phyloP scores from a whole-genome alignment of 176 grass and related monocot genomes.

The Panicum miliaceum region DNA sequence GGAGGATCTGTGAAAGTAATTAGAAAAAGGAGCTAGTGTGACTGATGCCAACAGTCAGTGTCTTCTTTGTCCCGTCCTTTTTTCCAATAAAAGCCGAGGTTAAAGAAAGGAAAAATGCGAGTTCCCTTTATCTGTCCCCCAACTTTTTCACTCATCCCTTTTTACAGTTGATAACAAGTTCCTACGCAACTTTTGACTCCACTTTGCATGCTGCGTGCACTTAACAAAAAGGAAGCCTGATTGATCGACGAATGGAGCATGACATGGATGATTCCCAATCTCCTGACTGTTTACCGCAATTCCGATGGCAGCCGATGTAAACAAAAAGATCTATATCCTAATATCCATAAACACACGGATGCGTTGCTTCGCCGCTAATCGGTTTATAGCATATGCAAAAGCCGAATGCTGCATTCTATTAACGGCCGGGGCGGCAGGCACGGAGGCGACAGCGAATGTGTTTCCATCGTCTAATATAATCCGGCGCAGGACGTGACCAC shows the following conservation, averaged over 20 bases:
- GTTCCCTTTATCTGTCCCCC: conserved; percentile 36
- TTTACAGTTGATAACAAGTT: conserved; percentile 13
- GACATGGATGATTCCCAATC: conserved; percentile 50
- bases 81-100: conserved; percentile 39
- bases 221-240: background rate
- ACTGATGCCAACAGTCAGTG: conserved; percentile 31
- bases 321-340: conserved; percentile 7
- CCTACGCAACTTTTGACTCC: background rate
- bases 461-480: conserved; percentile 29
- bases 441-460: conserved; percentile 51
- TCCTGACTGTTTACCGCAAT: conserved; percentile 45
- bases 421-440: background rate
- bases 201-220: background rate
- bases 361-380: conserved; percentile 24
- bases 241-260: conserved; percentile 26
- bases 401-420: conserved; percentile 7
- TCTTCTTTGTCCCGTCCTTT: conserved; percentile 29
- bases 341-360: conserved; percentile 38
- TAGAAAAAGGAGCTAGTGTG: conserved; percentile 17
- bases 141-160: background rate
- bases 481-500: background rate
- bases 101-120: conserved; percentile 50
- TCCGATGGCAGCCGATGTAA: background rate
- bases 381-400: conserved; percentile 49
- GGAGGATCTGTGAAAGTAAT: conserved; percentile 6